These are phyloP conservation scores for Alnus rubra DNA, from an alignment of 306 rosid species.

Conservation along the genomic window DNA sequence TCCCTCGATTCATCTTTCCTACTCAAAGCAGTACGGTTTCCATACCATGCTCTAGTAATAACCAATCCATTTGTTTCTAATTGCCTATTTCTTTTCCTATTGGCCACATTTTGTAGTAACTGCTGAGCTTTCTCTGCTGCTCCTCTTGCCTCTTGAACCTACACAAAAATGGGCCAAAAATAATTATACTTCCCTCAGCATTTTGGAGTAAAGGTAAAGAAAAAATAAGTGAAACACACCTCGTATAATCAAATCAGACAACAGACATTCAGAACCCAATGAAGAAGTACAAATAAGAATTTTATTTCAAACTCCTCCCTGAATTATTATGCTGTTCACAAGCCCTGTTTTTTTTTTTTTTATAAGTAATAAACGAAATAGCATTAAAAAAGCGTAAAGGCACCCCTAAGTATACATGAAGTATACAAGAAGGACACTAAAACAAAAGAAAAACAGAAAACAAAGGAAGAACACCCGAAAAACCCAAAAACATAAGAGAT, in stretches of 20 bases:
- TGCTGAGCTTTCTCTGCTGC: constrained; percentile 93
- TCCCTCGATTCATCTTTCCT: constrained; percentile 49
- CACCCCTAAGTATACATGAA: no score
- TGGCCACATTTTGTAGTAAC: constrained; percentile 77
- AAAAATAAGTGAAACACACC: neutral
- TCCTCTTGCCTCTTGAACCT: constrained; percentile 76
- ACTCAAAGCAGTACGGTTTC: constrained; percentile 51
- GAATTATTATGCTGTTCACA: neutral
- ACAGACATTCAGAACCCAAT: neutral
- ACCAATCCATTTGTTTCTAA: constrained; percentile 74
- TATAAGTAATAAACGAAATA: no score
- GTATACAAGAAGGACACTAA: no score
- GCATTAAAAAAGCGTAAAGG: no score
- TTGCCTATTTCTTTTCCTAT: constrained; percentile 79
- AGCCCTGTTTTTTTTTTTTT: neutral
- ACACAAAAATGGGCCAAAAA: constrained; percentile 14
- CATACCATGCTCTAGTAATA: constrained; percentile 72
- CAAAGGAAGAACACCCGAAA: no score
- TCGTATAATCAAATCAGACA: neutral
- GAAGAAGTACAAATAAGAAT: neutral
- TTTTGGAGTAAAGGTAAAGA: neutral
- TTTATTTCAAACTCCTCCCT: neutral
- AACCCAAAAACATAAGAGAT: no score
- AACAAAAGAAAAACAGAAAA: no score
- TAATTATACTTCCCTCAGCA: neutral